phyloP scores from a whole-genome alignment of 495 filamentous ascomycete genomes.

The Penicilliopsis zonata region DNA sequence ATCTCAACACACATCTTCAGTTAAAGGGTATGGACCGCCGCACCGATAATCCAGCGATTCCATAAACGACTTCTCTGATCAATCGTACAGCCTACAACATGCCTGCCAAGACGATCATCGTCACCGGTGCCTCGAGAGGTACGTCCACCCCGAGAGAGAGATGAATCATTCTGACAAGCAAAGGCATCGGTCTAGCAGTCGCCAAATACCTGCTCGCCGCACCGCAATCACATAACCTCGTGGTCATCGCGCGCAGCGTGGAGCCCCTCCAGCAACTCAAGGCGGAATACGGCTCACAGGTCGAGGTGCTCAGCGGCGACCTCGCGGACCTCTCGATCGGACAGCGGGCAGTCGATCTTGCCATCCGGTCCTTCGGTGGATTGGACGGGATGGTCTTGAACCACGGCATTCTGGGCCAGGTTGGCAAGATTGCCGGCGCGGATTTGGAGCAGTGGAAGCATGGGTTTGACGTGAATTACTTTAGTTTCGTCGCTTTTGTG shows the following conservation, averaged over 20 bases:
- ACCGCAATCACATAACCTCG: constrained; percentile 49
- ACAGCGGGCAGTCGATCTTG: constrained; percentile 46
- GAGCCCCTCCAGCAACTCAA: constrained; percentile 56
- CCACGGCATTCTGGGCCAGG: constrained; percentile 70
- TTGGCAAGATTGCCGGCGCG: constrained; percentile 55
- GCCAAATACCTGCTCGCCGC: constrained; percentile 57
- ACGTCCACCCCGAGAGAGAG: constrained; percentile 1
- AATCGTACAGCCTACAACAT: constrained; percentile 11
- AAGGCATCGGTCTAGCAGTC: constrained; percentile 75
- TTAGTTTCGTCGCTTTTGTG: constrained; percentile 70
- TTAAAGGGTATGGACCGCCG: no score
- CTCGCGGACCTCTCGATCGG: constrained; percentile 53
- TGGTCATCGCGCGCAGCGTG: constrained; percentile 62
- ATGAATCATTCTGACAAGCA: constrained; percentile 22
- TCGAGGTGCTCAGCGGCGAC: constrained; percentile 67
- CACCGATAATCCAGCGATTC: no score
- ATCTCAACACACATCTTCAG: no score
- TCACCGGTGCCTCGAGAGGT: constrained; percentile 55
- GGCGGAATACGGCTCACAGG: constrained; percentile 48
- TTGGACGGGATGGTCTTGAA: constrained; percentile 81
- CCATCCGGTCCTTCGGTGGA: constrained; percentile 51
- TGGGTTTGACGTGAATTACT: constrained; percentile 74
- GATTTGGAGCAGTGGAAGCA: constrained; percentile 59
- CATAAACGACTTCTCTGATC: no score
- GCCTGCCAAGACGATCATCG: constrained; percentile 44